Evolutionary conservation across 2,329 filamentous ascomycete genomes (phyloP).

Genomic region (Neofusicoccum laricinum): DNA sequence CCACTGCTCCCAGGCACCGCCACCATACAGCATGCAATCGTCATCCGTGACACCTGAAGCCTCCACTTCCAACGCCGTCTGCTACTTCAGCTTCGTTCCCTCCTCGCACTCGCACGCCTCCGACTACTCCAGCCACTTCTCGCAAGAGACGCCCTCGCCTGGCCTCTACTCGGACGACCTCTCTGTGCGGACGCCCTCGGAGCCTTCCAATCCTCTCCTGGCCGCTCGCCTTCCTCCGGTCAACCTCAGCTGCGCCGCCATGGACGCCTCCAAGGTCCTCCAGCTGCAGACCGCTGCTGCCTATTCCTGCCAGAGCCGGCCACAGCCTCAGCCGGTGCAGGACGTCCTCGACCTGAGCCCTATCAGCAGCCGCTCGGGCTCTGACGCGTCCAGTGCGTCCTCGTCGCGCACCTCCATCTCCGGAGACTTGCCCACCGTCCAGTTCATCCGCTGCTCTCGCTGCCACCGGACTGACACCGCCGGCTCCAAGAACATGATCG

Average conservation of each 20-base stretch:
- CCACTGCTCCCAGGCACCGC: background rate
- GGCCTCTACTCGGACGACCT: constrained; percentile 21
- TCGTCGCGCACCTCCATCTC: constrained; percentile 4
- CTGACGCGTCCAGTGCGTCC: background rate
- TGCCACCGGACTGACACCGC: constrained; percentile 18
- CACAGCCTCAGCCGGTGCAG: constrained; percentile 23
- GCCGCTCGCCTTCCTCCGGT: constrained; percentile 25
- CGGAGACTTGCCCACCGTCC: constrained; percentile 3
- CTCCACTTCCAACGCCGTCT: constrained; percentile 15
- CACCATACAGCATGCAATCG: constrained; percentile 10
- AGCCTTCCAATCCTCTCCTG: constrained; percentile 35
- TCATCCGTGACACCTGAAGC: constrained; percentile 13
- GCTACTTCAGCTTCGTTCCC: constrained; percentile 34
- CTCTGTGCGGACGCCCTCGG: constrained; percentile 26
- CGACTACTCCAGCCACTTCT: constrained; percentile 25
- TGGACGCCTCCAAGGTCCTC: constrained; percentile 36
- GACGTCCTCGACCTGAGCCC: constrained; percentile 18
- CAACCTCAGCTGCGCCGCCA: constrained; percentile 13
- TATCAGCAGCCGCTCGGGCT: constrained; percentile 2
- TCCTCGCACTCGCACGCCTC: constrained; percentile 17
- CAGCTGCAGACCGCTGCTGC: constrained; percentile 39
- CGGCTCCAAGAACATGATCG: constrained; percentile 29
- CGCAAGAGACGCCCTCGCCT: constrained; percentile 30
- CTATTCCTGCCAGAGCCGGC: constrained; percentile 24
- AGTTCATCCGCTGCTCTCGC: constrained; percentile 19